Evolutionary conservation across 768 basidiomycete genomes (phyloP), one percentile per base, ranked within the genome.

Genomic region (Scleroderma bovista): DNA sequence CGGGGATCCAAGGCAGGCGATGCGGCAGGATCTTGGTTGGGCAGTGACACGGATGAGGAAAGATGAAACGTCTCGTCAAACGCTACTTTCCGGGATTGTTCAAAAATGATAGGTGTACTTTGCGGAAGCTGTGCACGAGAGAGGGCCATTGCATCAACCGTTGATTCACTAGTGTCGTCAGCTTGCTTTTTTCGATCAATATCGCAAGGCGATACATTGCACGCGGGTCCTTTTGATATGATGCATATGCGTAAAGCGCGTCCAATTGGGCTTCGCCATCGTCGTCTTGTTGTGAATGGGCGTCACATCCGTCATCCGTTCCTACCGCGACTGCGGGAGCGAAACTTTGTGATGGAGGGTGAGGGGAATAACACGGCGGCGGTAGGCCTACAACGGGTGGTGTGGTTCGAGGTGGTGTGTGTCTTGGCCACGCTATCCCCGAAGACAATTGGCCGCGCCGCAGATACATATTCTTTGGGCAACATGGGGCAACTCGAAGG

Each of bases 101-200:
- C 41, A 43, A 13, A 29, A 22, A 24, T 43, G 41, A 36, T 20
- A 43, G 23, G 8, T 17, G 17, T n/a, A 9, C 16, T 26, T 22
- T 22, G 13, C 34, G 4, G 12, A 15, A 16, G 24, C 41, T 43
- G 23, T 9, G 41, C 23, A 43, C 22, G 13, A 24, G 40, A 24
- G 40, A 33, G 19, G n/a, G n/a, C n/a, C n/a, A n/a, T n/a, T 29
- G 26, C 41, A 43, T 29, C 24, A 43, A 43, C 26, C 26, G 26
- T 29, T 13, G 23, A 29, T n/a, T n/a, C n/a, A n/a, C n/a, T n/a
- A n/a, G n/a, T n/a, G 86, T 91, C 13, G 86, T 4, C 46, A 20
- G n/a, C 46, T 17, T n/a, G n/a, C 26, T 43, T 37, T 42, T 19
- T n/a, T 12, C 46, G 46, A 47, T 47, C 36, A 22, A n/a, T 12